A percentile compares a stretch with the other conserved stretches of the same genome.
phyloP scores from a whole-genome alignment of 169 alveolate species.

The Ichthyophthirius multifiliis region DNA sequence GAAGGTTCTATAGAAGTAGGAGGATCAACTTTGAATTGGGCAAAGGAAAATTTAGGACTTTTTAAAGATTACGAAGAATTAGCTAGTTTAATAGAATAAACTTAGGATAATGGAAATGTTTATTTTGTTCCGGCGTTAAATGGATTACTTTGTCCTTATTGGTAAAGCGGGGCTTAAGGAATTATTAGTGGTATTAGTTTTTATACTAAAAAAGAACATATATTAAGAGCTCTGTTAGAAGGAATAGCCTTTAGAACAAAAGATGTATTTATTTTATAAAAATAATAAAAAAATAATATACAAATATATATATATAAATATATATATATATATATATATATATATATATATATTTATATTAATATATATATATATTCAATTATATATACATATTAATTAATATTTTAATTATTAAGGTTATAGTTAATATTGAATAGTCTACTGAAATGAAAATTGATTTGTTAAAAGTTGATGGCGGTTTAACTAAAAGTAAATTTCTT shows the following conservation, averaged over 20 bases:
- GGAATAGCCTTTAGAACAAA: constrained; percentile 87
- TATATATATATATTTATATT: too few relatives aligned
- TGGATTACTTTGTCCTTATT: constrained; percentile 94
- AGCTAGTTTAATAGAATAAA: constrained; percentile 54
- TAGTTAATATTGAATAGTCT: constrained; percentile 38
- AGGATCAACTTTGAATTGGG: constrained; percentile 92
- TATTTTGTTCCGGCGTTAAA: constrained; percentile 93
- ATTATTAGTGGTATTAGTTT: constrained; percentile 88
- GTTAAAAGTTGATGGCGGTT: constrained; percentile 92
- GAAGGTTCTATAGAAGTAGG: constrained; percentile 96
- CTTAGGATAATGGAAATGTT: constrained; percentile 87
- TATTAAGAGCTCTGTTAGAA: constrained; percentile 88
- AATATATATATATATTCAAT: neutral
- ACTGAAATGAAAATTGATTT: constrained; percentile 49
- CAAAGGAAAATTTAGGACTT: constrained; percentile 59
- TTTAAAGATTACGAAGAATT: constrained; percentile 68
- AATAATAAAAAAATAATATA: too few relatives aligned
- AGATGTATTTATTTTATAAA: too few relatives aligned
- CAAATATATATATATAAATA: too few relatives aligned
- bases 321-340: too few relatives aligned
- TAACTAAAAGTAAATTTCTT: constrained; percentile 80
- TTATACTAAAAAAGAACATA: constrained; percentile 83
- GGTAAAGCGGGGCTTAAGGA: constrained; percentile 94
- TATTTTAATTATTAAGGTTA: constrained; percentile 64
- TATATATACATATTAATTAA: neutral